Evolutionary conservation across 306 rosid genomes (phyloP), one percentile per base, ranked within the genome.

Genomic region (Begonia loranthoides): DNA sequence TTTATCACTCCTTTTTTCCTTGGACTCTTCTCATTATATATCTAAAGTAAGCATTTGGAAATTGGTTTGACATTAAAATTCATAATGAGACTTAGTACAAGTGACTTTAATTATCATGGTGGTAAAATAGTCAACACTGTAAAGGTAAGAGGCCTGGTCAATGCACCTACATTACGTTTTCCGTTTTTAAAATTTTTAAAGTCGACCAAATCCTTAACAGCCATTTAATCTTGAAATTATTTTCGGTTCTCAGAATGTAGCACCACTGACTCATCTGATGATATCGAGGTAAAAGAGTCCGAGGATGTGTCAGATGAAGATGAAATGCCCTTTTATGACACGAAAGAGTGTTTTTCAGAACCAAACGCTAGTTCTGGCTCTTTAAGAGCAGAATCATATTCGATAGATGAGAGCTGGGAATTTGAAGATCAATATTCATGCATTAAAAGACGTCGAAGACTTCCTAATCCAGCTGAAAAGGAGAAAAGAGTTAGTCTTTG

Each of bases 401-500:
- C 63, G 15, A 52, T 50, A 33, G 68, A 66, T 60, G 70, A 51
- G 59, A 51, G 58, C 57, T 54, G 51, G 52, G 71, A 63, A 60
- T 56, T 57, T 41, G 70, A 45, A 53, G 57, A 54, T 64, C 76
- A 61, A 65, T 63, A 52, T 58, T 72, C 80, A 49, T 71, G 66
- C 59, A 56, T 82, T 61, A 73, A 60, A 56, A 82, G 99, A 74
- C 69, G 95, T 58, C 74, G 53, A 73, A 81, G 76, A 71, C 95
- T 86, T 72, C 95, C 99, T 10, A 74, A 72, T 72, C 95, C 95
- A 5, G 62, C 78, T 41, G 99, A 90, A 84, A 90, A 90, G 67
- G 99, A 90, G 86, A 86, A 83, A 64, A 87, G 95, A 13, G 81
- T 90, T 53, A 90, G 99, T 71, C 92, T 90, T 55, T 90, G 99